These are phyloP conservation scores for Astrephomene gubernaculifera DNA, from an alignment of 139 green algal species.

Conservation along the genomic window DNA sequence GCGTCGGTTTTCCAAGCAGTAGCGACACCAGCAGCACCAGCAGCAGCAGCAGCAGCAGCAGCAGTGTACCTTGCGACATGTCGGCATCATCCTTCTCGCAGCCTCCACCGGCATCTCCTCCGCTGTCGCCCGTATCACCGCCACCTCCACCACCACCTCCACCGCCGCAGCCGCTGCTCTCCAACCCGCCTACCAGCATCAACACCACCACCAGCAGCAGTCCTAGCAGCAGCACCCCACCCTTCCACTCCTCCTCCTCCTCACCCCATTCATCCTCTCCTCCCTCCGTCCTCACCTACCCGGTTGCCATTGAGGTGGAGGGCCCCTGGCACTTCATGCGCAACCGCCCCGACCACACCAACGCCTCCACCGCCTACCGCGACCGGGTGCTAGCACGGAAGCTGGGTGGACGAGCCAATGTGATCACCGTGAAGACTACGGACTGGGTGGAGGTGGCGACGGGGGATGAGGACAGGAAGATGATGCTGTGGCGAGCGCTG, in stretches of 20 bases:
- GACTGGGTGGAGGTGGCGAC: conserved; percentile 22
- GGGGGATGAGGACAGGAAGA: no score
- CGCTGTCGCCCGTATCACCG: no score
- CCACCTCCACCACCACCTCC: no score
- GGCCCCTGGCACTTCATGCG: conserved; percentile 32
- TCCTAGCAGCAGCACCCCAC: no score
- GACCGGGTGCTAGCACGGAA: neutral
- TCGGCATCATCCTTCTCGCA: no score
- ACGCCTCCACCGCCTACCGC: neutral
- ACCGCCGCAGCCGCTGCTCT: neutral
- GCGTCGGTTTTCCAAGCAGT: neutral
- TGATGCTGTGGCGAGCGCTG: no score
- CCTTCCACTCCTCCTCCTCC: no score
- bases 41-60: no score
- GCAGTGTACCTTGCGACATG: no score
- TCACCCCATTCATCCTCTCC: no score
- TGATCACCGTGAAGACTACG: neutral
- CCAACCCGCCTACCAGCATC: neutral
- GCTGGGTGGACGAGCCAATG: neutral
- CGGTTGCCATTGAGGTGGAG: conserved; percentile 14
- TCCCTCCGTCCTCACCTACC: neutral
- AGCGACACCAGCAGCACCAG: neutral
- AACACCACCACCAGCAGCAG: no score
- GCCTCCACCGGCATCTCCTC: no score
- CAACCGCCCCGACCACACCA: neutral